Evolutionary conservation across 1,284 basidiomycete species (phyloP).

Genomic region (Rhizopogon parksii): DNA sequence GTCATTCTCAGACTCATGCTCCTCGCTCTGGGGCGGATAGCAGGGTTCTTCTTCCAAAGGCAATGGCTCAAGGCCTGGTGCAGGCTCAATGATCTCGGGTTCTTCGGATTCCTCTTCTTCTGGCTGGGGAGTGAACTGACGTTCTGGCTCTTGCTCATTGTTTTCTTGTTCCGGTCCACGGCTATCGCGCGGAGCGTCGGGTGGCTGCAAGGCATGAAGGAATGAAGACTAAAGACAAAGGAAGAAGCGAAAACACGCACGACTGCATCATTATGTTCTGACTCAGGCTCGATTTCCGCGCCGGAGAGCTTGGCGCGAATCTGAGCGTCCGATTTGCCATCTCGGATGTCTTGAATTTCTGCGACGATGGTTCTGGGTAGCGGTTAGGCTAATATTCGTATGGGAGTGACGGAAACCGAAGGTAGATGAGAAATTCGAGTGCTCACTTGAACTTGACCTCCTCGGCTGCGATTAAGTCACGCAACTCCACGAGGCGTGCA

Average conservation of each 20-base stretch:
- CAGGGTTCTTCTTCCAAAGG: background rate
- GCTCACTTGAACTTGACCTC: slow-evolving; percentile 74
- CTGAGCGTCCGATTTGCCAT: slow-evolving; percentile 59
- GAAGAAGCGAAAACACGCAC: background rate
- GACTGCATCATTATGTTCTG: background rate
- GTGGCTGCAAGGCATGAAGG: background rate
- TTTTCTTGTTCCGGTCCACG: background rate
- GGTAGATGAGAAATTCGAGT: background rate
- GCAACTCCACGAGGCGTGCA: slow-evolving; percentile 64
- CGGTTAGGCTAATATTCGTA: too few species aligned
- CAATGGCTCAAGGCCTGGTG: background rate
- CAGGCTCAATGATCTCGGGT: background rate
- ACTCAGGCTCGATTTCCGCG: background rate
- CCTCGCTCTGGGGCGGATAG: background rate
- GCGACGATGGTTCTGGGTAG: slow-evolving; percentile 42
- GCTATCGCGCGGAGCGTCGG: background rate
- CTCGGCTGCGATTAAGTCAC: slow-evolving; percentile 59
- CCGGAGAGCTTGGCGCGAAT: slow-evolving; percentile 38
- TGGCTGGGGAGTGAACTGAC: background rate
- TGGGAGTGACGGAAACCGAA: background rate
- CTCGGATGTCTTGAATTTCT: slow-evolving; percentile 71
- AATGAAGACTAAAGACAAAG: background rate
- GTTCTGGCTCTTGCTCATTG: background rate
- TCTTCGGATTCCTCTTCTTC: background rate
- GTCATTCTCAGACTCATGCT: background rate